Base-by-base conservation (phyloP, 768 basidiomycete species). In the Termitomyces sp. region DNA sequence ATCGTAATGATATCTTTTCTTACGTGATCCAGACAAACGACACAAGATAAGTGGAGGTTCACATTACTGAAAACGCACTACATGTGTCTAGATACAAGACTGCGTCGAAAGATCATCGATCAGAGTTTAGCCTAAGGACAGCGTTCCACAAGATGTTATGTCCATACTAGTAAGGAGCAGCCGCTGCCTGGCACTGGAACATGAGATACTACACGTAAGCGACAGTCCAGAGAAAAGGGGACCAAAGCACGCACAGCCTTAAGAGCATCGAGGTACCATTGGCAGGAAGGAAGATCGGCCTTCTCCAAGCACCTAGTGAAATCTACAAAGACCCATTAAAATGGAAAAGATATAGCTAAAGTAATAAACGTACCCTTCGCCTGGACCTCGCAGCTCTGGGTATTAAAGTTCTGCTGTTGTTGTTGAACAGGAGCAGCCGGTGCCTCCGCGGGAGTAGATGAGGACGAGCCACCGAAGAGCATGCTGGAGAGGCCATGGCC, bases 401-500 rank as follows among this genome's bases (percentile, higher is more conserved):
- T 79, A 1, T 67, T 41, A 5, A 71, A 70, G 58, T 72, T 74
- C 36, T 20, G 52, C 68, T 81, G 71, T 52, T 83, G 62, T 67
- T 77, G 74, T 70, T 77, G 74, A 55, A 72, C 79, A 22, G 85
- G 79, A 4, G 80, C 70, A 13, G 82, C 77, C 24, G 76, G 78
- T 16, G 82, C 79, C 30, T 76, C 77, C 2, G 76, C 74, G 8
- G 79, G 70, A 14, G 81, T 64, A 38, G 78, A 71, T 0, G 70
- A 44, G 20, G 43, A 70, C 54, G 80, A 75, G 57, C 90, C 85
- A 48, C 93, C 94, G 64, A 94, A 96, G 59, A 95, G 83, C 91
- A 94, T 92, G 70, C 71, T 81, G 43, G 90, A 92, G 62, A 96
- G 68, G n/a, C 93, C 93, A 68, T 96, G 93, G 46, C 92, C 93